Conservation (phyloP, 768 basidiomycete genomes). For the Collybiopsis luxurians region DNA sequence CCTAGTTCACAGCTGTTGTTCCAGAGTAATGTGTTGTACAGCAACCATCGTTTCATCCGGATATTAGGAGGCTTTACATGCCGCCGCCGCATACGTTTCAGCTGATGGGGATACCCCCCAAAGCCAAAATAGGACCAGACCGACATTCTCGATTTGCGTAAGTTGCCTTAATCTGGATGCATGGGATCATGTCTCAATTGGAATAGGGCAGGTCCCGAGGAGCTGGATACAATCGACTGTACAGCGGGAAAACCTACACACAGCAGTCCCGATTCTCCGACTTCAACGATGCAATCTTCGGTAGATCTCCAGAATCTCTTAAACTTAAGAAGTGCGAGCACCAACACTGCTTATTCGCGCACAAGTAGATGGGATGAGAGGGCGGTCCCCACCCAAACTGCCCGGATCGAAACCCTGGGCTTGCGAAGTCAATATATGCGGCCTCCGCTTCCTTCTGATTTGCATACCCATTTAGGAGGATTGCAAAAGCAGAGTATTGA, state of each 20-base stretch:
- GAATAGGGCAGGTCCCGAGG: slow-evolving; percentile 42
- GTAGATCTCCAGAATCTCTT: slow-evolving; percentile 31
- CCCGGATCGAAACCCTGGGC: background rate
- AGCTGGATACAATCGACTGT: slow-evolving; percentile 41
- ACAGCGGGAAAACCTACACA: slow-evolving; percentile 48
- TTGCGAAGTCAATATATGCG: background rate
- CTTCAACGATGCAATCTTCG: slow-evolving; percentile 26
- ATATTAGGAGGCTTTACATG: slow-evolving; percentile 74
- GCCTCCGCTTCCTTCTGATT: background rate
- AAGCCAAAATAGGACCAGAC: slow-evolving; percentile 71
- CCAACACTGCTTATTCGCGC: background rate
- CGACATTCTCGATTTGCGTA: slow-evolving; percentile 68
- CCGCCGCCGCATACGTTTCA: slow-evolving; percentile 75
- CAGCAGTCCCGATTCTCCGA: slow-evolving; percentile 34
- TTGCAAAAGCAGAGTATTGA: background rate
- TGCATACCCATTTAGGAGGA: background rate
- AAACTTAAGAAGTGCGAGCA: slow-evolving; percentile 21
- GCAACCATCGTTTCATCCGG: slow-evolving; percentile 64
- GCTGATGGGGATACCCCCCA: slow-evolving; percentile 75
- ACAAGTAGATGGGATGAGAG: background rate
- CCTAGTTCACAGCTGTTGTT: background rate
- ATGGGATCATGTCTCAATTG: background rate
- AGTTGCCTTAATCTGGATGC: slow-evolving; percentile 25
- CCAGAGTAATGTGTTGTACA: slow-evolving; percentile 23
- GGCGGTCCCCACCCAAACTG: background rate